These are phyloP conservation scores for Pythium biforme DNA, from an alignment of 352 stramenopile species.

Conservation along the genomic window DNA sequence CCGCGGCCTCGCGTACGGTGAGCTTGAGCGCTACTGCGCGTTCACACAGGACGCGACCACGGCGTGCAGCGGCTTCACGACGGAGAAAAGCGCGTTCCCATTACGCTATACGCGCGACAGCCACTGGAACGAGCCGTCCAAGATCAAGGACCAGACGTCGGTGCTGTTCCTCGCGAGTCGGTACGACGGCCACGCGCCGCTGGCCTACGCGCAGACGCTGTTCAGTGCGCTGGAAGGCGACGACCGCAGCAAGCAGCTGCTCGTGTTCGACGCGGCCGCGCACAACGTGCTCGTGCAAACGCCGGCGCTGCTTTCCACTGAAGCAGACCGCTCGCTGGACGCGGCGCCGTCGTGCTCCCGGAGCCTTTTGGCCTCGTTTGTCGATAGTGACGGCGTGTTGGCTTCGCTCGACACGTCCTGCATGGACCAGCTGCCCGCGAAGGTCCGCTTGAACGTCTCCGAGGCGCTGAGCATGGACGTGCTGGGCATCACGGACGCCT, in stretches of 20 bases:
- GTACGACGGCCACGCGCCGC: constrained; percentile 43
- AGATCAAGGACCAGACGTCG: constrained; percentile 35
- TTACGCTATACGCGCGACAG: constrained; percentile 41
- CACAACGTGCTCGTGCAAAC: constrained; percentile 47
- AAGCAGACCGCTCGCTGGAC: constrained; percentile 12
- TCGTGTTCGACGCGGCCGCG: constrained; percentile 36
- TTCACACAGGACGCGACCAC: constrained; percentile 46
- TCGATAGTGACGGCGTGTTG: constrained; percentile 43
- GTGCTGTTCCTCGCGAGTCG: constrained; percentile 55
- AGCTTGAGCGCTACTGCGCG: constrained; percentile 58
- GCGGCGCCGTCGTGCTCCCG: constrained; percentile 46
- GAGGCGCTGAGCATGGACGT: constrained; percentile 33
- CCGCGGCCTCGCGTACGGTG: constrained; percentile 38
- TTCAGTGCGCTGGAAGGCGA: constrained; percentile 34
- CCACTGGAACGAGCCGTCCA: constrained; percentile 32
- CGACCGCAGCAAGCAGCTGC: constrained; percentile 38
- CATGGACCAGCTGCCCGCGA: constrained; percentile 31
- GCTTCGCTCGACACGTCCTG: constrained; percentile 55
- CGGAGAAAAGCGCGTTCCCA: not conserved
- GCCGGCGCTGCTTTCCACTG: not conserved
- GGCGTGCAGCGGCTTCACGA: constrained; percentile 32
- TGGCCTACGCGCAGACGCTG: constrained; percentile 43
- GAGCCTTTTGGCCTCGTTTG: constrained; percentile 58
- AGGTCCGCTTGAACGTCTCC: constrained; percentile 36
- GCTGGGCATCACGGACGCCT: constrained; percentile 49